Base-by-base conservation (phyloP, 2,329 filamentous ascomycete species). In the Trichophyton simii region DNA sequence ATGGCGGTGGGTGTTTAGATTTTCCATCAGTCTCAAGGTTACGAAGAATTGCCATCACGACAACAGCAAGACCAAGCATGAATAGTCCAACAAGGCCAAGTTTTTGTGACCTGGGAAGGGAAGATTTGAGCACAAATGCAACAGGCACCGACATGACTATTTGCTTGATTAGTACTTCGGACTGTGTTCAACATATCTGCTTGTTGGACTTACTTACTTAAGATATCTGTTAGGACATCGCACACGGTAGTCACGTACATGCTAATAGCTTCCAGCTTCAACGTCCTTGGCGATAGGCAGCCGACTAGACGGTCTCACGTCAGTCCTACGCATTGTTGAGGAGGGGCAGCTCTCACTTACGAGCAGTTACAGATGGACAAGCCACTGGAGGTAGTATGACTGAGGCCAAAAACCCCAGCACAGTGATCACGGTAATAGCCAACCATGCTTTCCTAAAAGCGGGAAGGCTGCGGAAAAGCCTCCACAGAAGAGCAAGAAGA, bases 51-150 rank as follows among this genome's bases (percentile, higher is more conserved):
- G 63, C 55, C 60, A 64, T 61, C 7, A 58, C 22, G 36, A 64
- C 62, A 11, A 64, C 59, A 4, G 55, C 57, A 25, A 64, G 61
- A 20, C 63, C 63, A 44, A 64, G 60, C 22, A 55, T n/a, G 11
- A 64, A 64, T 6, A 64, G 58, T 3, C 63, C 63, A 22, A 64
- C 54, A n/a, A 64, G 60, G 31, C 60, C 63, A 3, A 64, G 13
- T n/a, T 64, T 64, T 20, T 64, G 63, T n/a, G 60, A 22, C 15
- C 15, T 22, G 0, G 63, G 60, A 25, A 64, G 60, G 28, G 60
- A 52, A 22, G 63, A 64, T 22, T 54, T 60, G 36, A 64, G 58
- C 18, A 62, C 52, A 31, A 64, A 64, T 46, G 60, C 60, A 25
- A 62, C 38, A 5, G 63, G 63, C 9, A 64, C 57, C 11, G 36